Evolutionary conservation across 2,329 filamentous ascomycete genomes (phyloP).

Genomic region (Falciphora oryzae): DNA sequence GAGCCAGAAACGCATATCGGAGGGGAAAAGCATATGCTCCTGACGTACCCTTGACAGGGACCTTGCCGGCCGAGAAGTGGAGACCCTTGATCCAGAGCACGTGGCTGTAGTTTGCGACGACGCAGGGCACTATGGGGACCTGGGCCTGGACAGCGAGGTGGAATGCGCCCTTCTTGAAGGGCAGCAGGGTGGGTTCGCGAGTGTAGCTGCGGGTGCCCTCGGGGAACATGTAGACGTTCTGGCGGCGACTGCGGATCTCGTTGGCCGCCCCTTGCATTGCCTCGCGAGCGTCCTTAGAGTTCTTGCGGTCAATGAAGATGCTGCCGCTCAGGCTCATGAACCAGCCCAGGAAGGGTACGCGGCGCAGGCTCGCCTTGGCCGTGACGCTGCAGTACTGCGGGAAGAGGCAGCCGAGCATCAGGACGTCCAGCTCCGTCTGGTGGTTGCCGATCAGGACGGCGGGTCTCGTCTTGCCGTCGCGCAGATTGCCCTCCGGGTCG

Average conservation of each 20-base stretch:
- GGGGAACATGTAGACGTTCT: constrained; percentile 81
- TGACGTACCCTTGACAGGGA: constrained; percentile 67
- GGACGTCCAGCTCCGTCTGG: constrained; percentile 91
- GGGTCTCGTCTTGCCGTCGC: constrained; percentile 54
- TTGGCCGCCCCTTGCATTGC: constrained; percentile 79
- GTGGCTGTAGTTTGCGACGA: constrained; percentile 74
- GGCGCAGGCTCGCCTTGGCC: constrained; percentile 78
- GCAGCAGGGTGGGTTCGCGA: constrained; percentile 71
- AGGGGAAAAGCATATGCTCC: not conserved
- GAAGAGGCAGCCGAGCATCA: constrained; percentile 85
- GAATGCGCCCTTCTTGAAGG: constrained; percentile 99
- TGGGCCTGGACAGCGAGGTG: constrained; percentile 91
- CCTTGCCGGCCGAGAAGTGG: constrained; percentile 60
- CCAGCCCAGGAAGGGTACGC: constrained; percentile 82
- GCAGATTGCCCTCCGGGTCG: constrained; percentile 58
- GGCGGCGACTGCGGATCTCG: constrained; percentile 66
- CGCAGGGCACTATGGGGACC: constrained; percentile 85
- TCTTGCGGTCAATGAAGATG: constrained; percentile 92
- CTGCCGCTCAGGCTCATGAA: constrained; percentile 86
- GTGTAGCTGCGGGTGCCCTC: constrained; percentile 92
- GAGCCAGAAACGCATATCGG: constrained; percentile 1
- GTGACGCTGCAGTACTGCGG: constrained; percentile 89
- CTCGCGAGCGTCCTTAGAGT: constrained; percentile 72
- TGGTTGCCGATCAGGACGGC: constrained; percentile 93
- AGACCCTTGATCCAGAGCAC: constrained; percentile 59